Conservation (phyloP, 2,329 filamentous ascomycete species). For the Colletotrichum gloeosporioides region DNA sequence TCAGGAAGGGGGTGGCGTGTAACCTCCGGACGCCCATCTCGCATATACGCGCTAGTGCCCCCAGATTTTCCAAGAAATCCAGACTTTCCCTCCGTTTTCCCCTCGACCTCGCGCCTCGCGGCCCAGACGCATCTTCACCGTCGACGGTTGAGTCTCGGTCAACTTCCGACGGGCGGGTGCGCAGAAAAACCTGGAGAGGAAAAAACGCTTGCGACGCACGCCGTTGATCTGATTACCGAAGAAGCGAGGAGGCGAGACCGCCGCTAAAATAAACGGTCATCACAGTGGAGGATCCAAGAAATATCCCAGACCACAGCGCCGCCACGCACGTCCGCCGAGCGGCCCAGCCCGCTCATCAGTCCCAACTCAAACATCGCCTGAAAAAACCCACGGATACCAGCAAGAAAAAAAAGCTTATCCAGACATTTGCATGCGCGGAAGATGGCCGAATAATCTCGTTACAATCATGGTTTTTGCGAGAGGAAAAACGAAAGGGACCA, state of each 20-base stretch:
- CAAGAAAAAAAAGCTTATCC: neutral
- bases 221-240: neutral
- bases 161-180: neutral
- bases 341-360: neutral
- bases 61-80: conserved; percentile 4
- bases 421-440: neutral
- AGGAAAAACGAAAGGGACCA: neutral
- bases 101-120: neutral
- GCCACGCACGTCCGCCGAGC: neutral
- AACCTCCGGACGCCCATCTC: conserved; percentile 16
- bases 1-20: neutral
- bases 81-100: neutral
- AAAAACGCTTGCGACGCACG: neutral
- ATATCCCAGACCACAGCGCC: neutral
- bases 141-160: neutral
- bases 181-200: neutral
- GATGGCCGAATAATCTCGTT: neutral
- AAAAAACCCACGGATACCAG: neutral
- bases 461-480: neutral
- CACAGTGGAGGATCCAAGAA: neutral
- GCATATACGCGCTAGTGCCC: conserved; percentile 11
- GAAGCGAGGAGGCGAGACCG: neutral
- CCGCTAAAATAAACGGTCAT: neutral
- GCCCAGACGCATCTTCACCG: neutral
- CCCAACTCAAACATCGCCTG: neutral